Base-by-base conservation (phyloP, 257 asterid genomes). In the Gardenia jasminoides region DNA sequence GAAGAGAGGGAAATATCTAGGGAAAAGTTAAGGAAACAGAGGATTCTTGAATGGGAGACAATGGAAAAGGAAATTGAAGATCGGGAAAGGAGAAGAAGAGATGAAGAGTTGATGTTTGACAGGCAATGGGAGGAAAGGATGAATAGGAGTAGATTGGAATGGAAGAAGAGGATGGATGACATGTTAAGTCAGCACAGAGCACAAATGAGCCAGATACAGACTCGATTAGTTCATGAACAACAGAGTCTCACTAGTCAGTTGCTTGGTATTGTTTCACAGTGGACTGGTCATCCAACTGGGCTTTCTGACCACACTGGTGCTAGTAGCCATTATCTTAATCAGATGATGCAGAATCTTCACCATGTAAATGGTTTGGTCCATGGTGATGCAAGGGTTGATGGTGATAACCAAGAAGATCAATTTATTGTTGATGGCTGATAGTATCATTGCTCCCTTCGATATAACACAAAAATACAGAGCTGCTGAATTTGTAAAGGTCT, bases 311-410 rank as follows among this genome's bases (percentile, higher is more conserved):
- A 88, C 71, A 85, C 88, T 13, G 98, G 96, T 52, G 96, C 97
- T 56, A 88, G 86, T 74, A 86, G 84, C 84, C 97, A 92, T 84
- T 96, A 96, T 81, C 83, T 96, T 62, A 90, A 98, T 41, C 98
- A 95, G 88, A 95, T 93, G 98, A 93, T 95, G 86, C 99, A 92
- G 87, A 95, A 89, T 77, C 85, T 95, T 91, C 96, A 93, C 81
- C 97, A 94, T 77, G 90, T 87, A 26, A 90, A 87, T 64, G 90
- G 88, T 24, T 86, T 94, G 92, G 96, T 88, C 74, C 96, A 93
- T 58, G 99, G 87, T 11, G 97, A 96, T 88, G 82, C 93, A n/a
- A 89, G 93, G 72, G 97, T 93, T 16, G 98, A 90, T 72, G 97
- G 88, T 31, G 97, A 93, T 82, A 87, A 88, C 83, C 99, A 96